Percentiles rank a stretch among this genome's conserved stretches.
Conservation (phyloP, 345 rosid genomes). For the Dovyalis caffra region DNA sequence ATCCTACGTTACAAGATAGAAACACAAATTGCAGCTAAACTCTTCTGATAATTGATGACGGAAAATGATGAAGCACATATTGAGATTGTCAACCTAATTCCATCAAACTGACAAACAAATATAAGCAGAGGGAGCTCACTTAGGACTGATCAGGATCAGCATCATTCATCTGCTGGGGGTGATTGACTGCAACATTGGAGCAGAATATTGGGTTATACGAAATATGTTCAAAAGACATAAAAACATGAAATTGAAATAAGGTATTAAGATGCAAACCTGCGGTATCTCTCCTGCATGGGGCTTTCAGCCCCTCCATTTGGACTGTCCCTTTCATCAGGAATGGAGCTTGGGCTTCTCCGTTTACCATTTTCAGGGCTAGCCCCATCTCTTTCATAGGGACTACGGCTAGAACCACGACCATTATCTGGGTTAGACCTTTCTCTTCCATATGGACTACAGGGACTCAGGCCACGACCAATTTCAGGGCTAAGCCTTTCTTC, state of each 20-base stretch:
- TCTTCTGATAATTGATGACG: neutral
- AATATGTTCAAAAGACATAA: neutral
- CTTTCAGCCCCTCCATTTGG: slow-evolving; percentile 55
- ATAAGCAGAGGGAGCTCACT: neutral
- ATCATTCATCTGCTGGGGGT: slow-evolving; percentile 42
- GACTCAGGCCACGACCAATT: slow-evolving; percentile 29
- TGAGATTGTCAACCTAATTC: neutral
- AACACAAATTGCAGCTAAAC: neutral
- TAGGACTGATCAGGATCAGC: neutral
- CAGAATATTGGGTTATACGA: neutral
- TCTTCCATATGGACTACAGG: slow-evolving; percentile 40
- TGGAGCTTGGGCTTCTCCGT: slow-evolving; percentile 20
- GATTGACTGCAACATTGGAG: slow-evolving; percentile 28
- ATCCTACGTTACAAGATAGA: slow-evolving; percentile 9
- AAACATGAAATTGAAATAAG: neutral
- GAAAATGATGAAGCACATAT: neutral
- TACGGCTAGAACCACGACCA: slow-evolving; percentile 46
- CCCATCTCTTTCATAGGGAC: slow-evolving; percentile 42
- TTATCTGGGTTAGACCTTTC: slow-evolving; percentile 34
- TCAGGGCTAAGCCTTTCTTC: slow-evolving; percentile 24
- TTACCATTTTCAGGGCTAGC: slow-evolving; percentile 45
- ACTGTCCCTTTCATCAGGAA: slow-evolving; percentile 24
- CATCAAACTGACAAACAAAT: neutral
- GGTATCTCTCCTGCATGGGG: slow-evolving; percentile 43
- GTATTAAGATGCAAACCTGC: slow-evolving; percentile 31